A percentile compares a stretch with the other conserved stretches of the same genome.
Evolutionary conservation across 2,329 filamentous ascomycete species (phyloP).

Genomic region (Aureobasidium sp.): DNA sequence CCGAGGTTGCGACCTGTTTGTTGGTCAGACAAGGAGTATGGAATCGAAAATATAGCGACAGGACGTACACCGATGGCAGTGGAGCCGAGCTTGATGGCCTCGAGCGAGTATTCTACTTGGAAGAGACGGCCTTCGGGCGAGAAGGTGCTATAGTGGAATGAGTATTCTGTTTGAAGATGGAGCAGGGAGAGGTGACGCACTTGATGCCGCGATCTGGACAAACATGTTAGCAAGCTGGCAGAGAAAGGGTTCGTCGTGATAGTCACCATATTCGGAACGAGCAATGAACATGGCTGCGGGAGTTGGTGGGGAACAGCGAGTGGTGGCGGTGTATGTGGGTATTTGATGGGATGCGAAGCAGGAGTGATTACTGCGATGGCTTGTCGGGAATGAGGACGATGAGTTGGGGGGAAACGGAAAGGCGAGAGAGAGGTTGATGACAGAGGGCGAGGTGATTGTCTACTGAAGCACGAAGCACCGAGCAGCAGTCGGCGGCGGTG

Average conservation of each 20-base stretch:
- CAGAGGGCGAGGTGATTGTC: neutral
- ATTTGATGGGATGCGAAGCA: neutral
- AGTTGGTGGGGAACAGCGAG: constrained; percentile 8
- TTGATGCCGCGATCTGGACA: constrained; percentile 89
- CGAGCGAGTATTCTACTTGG: constrained; percentile 99
- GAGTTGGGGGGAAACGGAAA: neutral
- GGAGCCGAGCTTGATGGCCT: constrained; percentile 98
- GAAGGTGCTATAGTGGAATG: constrained; percentile 65
- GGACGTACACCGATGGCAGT: constrained; percentile 84
- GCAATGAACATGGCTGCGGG: constrained; percentile 94
- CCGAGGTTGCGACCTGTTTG: constrained; percentile 69
- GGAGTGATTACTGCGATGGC: neutral
- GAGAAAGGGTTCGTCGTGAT: neutral
- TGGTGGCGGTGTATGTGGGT: neutral
- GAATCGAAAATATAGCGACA: neutral
- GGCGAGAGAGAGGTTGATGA: neutral
- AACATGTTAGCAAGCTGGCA: constrained; percentile 16
- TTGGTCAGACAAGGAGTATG: neutral
- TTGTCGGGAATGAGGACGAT: neutral
- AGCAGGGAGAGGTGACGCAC: constrained; percentile 54
- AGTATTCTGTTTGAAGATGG: constrained; percentile 19
- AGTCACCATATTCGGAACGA: constrained; percentile 97
- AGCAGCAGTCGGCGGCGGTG: neutral
- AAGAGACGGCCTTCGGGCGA: constrained; percentile 99
- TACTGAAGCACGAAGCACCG: neutral